Evolutionary conservation across 1,139 yeast genomes (phyloP).

Genomic region (Debaryomyces singareniensis): DNA sequence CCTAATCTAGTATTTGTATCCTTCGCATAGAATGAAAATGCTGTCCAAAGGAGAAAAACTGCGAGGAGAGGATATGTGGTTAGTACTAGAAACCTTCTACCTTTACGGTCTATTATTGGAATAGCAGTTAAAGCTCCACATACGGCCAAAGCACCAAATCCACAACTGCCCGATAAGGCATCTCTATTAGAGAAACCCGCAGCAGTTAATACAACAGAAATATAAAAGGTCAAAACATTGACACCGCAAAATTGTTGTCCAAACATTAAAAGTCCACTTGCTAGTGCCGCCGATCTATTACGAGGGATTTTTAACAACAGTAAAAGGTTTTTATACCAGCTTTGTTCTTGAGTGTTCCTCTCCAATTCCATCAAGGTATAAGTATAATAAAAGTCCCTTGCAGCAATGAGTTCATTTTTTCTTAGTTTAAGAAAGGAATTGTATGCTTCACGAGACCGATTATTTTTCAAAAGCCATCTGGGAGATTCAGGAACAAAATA

Average conservation of each 20-base stretch:
- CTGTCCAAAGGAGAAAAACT: slow-evolving; percentile 4
- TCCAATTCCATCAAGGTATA: slow-evolving; percentile 10
- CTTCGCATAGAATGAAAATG: slow-evolving; percentile 3
- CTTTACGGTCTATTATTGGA: slow-evolving; percentile 4
- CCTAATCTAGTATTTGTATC: slow-evolving; percentile 3
- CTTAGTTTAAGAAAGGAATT: slow-evolving; percentile 3
- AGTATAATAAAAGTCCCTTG: slow-evolving; percentile 13
- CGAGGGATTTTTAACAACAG: slow-evolving; percentile 1
- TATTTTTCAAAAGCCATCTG: slow-evolving; percentile 27
- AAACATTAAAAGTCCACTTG: slow-evolving; percentile 2
- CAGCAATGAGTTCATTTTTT: slow-evolving; percentile 12
- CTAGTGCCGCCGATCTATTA: slow-evolving; percentile 3
- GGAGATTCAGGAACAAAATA: slow-evolving; percentile 40
- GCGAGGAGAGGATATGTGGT: slow-evolving; percentile 4
- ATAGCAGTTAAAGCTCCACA: slow-evolving; percentile 3
- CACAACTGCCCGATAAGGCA: slow-evolving; percentile 10
- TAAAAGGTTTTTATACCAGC: slow-evolving; percentile 2
- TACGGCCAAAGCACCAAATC: slow-evolving; percentile 7
- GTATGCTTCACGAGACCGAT: slow-evolving; percentile 5
- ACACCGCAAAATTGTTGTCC: slow-evolving; percentile 3
- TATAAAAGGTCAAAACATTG: slow-evolving; percentile 2
- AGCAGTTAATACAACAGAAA: slow-evolving; percentile 7
- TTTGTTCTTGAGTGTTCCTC: too few relatives aligned
- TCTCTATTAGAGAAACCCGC: slow-evolving; percentile 8
- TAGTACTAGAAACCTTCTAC: slow-evolving; percentile 4